Evolutionary conservation across 106 monocot genomes (phyloP), one percentile per base, ranked within the genome.

Genomic region (Alisma plantagoaquatica): DNA sequence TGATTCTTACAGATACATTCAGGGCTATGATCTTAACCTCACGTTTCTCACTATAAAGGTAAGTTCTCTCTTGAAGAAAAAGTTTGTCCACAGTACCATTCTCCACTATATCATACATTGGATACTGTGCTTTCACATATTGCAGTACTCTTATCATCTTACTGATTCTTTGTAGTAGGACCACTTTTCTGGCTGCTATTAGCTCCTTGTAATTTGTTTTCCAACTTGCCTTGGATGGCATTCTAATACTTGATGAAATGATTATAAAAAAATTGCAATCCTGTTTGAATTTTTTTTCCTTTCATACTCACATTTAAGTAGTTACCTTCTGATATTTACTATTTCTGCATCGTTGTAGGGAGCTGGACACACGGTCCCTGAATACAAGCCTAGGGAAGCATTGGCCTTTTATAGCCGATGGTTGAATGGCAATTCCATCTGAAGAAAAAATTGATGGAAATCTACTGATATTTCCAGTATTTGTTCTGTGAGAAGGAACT

Each of bases 11-110:
- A 93, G 93, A 53, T 93, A 77, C 31, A 83, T 57, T 22, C 82
- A 93, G 68, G 79, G 83, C 55, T 93, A 93, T 49, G 72, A 62
- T 29, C 64, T 83, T 33, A 72, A 75, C 33, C 74, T 93, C 28
- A 83, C 77, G 22, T 93, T 87, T 64, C 79, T 87, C 61, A 93
- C 93, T 33, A 55, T 93, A 43, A 93, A 93, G 93, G 93, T 87
- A 69, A 29, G 27, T 4, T 27, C 51, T n/a, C n/a, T n/a, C n/a
- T n/a, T n/a, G n/a, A n/a, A n/a, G n/a, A n/a, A n/a, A n/a, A n/a
- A n/a, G n/a, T n/a, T n/a, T n/a, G n/a, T n/a, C n/a, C n/a, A n/a
- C n/a, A n/a, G n/a, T n/a, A n/a, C n/a, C n/a, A n/a, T n/a, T n/a
- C n/a, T n/a, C n/a, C n/a, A n/a, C n/a, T n/a, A n/a, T n/a, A n/a